Evolutionary conservation across 331 rosid species (phyloP).

Genomic region (Arachis monticola): DNA sequence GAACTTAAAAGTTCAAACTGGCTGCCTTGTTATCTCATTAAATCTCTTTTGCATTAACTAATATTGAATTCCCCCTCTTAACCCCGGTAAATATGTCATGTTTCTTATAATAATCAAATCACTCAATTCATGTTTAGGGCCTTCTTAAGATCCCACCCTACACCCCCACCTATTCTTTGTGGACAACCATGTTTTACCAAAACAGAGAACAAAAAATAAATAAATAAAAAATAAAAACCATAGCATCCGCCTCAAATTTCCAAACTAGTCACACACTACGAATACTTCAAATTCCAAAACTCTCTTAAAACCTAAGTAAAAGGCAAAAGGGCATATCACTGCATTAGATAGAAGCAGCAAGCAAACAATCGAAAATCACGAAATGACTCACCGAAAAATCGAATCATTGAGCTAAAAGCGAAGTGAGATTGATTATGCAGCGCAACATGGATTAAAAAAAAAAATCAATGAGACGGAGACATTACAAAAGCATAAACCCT

Average conservation of each 20-base stretch:
- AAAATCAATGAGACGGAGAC: neutral
- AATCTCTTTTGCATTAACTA: neutral
- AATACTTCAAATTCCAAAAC: slow-evolving; percentile 9
- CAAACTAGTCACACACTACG: neutral
- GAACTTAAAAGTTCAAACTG: neutral
- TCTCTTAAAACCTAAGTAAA: slow-evolving; percentile 6
- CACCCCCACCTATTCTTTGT: neutral
- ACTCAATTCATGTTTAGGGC: slow-evolving; percentile 8
- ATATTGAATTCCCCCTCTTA: too few species aligned
- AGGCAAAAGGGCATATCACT: neutral
- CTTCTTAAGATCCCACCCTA: slow-evolving; percentile 4
- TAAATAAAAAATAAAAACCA: neutral
- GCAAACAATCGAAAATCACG: slow-evolving; percentile 24
- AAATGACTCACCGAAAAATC: slow-evolving; percentile 15
- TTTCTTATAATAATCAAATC: slow-evolving; percentile 18
- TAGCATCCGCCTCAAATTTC: slow-evolving; percentile 11
- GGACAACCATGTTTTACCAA: neutral
- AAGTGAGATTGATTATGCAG: neutral
- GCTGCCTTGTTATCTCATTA: slow-evolving; percentile 4
- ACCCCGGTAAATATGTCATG: neutral
- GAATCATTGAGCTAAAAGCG: slow-evolving; percentile 21
- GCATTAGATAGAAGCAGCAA: slow-evolving; percentile 10
- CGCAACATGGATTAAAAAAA: slow-evolving; percentile 2
- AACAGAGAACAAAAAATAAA: too few species aligned
- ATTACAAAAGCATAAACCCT: slow-evolving; percentile 40